Conservation (phyloP, 352 stramenopile genomes). For the Globisporangium spinosum region DNA sequence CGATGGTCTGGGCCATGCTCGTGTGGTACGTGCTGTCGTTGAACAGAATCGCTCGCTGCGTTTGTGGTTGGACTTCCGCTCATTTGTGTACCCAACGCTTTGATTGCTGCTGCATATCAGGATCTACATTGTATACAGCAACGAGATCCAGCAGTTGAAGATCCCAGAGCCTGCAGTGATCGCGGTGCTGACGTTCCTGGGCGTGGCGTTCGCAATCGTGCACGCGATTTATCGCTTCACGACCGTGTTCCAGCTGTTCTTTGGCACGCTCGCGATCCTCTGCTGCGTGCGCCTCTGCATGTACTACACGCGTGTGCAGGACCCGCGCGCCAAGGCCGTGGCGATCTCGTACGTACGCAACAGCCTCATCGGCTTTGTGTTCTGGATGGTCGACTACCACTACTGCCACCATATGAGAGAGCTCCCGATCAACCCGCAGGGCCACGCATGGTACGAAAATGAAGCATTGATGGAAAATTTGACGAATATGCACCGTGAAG, state of each 20-base stretch:
- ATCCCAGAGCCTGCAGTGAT: conserved; percentile 44
- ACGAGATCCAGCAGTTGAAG: conserved; percentile 51
- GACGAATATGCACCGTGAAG: background rate
- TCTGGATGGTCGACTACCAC: conserved; percentile 84
- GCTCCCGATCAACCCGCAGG: conserved; percentile 72
- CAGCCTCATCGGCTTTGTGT: conserved; percentile 57
- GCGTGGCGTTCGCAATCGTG: conserved; percentile 62
- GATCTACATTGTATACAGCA: conserved; percentile 84
- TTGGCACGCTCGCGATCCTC: conserved; percentile 49
- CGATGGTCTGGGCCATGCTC: conserved; percentile 83
- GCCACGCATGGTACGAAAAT: conserved; percentile 62
- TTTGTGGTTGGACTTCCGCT: background rate
- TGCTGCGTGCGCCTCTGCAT: conserved; percentile 47
- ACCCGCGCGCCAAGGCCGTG: conserved; percentile 47
- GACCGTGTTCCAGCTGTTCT: conserved; percentile 75
- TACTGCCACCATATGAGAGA: conserved; percentile 53
- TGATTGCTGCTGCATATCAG: conserved; percentile 14
- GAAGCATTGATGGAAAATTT: background rate
- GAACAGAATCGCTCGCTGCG: background rate
- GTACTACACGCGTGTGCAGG: conserved; percentile 60
- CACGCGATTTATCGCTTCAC: conserved; percentile 79
- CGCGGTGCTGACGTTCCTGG: conserved; percentile 46
- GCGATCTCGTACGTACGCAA: conserved; percentile 59
- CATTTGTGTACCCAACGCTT: conserved; percentile 4
- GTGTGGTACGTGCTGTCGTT: conserved; percentile 32